These are phyloP conservation scores for Sisymbrium irio DNA, from an alignment of 345 rosid species.

Conservation along the genomic window DNA sequence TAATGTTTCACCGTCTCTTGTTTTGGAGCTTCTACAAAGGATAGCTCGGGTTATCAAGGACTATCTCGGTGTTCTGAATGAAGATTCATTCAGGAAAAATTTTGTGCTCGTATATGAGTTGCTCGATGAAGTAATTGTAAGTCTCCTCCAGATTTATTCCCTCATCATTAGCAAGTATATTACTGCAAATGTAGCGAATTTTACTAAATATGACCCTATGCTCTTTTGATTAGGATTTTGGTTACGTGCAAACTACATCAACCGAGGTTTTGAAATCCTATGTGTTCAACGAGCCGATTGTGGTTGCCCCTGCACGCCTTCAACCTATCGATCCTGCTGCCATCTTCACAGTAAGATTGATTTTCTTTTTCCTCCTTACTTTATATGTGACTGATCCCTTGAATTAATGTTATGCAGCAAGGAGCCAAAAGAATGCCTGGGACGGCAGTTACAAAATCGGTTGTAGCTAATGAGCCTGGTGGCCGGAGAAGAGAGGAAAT, in stretches of 20 bases:
- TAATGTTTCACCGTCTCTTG: slow-evolving; percentile 88
- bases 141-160: slow-evolving; percentile 27
- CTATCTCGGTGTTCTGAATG: slow-evolving; percentile 91
- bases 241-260: slow-evolving; percentile 95
- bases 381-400: slow-evolving; percentile 23
- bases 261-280: slow-evolving; percentile 92
- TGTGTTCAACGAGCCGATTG: slow-evolving; percentile 92
- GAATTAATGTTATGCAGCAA: slow-evolving; percentile 59
- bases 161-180: not conserved
- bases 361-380: not conserved
- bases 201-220: slow-evolving; percentile 2
- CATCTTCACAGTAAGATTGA: slow-evolving; percentile 68
- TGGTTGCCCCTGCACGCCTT: slow-evolving; percentile 70
- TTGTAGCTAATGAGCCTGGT: slow-evolving; percentile 96
- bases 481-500: slow-evolving; percentile 98
- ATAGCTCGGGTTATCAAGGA: slow-evolving; percentile 96
- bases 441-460: slow-evolving; percentile 94
- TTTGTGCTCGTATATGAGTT: slow-evolving; percentile 95
- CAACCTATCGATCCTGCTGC: slow-evolving; percentile 94
- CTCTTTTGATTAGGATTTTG: slow-evolving; percentile 73
- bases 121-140: slow-evolving; percentile 97
- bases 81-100: slow-evolving; percentile 88
- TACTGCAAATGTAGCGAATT: not conserved
- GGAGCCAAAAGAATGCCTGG: slow-evolving; percentile 98
- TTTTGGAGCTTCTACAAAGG: slow-evolving; percentile 96